Base-by-base conservation (phyloP, 2,329 filamentous ascomycete species). In the Stachybotrys chlorohalonatus region DNA sequence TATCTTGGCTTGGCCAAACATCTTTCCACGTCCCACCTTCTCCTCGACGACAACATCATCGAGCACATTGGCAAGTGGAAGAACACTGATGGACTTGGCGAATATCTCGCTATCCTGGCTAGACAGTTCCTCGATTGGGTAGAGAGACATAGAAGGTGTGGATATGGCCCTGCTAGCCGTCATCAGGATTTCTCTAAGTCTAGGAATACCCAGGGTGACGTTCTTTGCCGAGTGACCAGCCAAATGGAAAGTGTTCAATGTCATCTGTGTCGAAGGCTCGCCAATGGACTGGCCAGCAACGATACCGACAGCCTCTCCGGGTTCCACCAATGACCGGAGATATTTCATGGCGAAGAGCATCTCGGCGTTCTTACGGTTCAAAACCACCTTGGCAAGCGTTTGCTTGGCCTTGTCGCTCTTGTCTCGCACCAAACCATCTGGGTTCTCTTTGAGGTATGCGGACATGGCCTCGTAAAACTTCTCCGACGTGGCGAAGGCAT, bases 231-330 rank as follows among this genome's bases (percentile, higher is more conserved):
- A 92, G 77, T 97, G 93, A 66, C 94, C 94, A 71, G 94, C 94
- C 82, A 99, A 89, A 81, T 99, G 94, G 83, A 99, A 99, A 31
- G 95, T 99, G 74, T 99, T 99, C 54, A 99, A 77, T 7, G 95
- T 99, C 95, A 99, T 99, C 71, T 99, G 94, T 11, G 94, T 99
- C 2, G 92, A 96, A 8, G 95, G 94, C 68, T 99, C 95, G 67
- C 94, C 94, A 47, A 99, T 86, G 36, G 93, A 97, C 72, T 99
- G 94, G 9, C 92, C 92, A 52, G 95, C 95, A 56, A 99, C 90
- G 59, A 99, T 95, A 61, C 94, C 94, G 31, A 99, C 92, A 31
- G 94, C 93, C 74, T 99, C 95, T 49, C 94, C 94, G 31, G 94
- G 90, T 64, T 99, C 93, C 30, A 96, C 88, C 8, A 96, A 80